phyloP scores from a whole-genome alignment of 73 alveolate genomes.

The Effrenium voratum region DNA sequence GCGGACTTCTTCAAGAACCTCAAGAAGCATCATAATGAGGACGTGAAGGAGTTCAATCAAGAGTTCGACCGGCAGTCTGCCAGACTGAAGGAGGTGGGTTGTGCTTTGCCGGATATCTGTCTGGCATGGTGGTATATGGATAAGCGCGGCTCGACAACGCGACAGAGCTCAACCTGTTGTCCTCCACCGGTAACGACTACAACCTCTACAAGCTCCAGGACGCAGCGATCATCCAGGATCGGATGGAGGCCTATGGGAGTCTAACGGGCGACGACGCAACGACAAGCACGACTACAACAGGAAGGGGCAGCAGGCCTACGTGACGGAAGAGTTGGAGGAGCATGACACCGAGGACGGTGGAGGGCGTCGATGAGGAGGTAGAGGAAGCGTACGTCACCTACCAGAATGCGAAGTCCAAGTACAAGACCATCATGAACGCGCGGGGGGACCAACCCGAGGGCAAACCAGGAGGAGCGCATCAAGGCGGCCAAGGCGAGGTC shows the following conservation, averaged over 20 bases:
- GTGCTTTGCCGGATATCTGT: background rate
- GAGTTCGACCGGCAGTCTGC: background rate
- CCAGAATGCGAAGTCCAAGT: conserved; percentile 27
- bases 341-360: background rate
- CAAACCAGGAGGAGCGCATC: too few species aligned
- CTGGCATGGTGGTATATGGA: conserved; percentile 10
- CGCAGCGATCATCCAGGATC: conserved; percentile 14
- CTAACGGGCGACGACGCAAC: too few species aligned
- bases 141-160: background rate
- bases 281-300: background rate
- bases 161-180: background rate
- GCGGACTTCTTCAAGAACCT: background rate
- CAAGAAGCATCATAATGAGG: background rate
- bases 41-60: conserved; percentile 23
- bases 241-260: background rate
- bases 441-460: too few species aligned
- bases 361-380: background rate
- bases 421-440: background rate
- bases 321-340: background rate
- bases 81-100: background rate
- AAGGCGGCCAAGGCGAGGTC: too few species aligned
- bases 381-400: background rate
- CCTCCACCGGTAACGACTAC: conserved; percentile 2
- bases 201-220: background rate
- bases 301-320: background rate